A percentile compares a stretch with the other conserved stretches of the same genome.
These are phyloP conservation scores for Coniochaeta prunicola DNA, from an alignment of 2,329 filamentous ascomycete genomes.

Conservation along the genomic window DNA sequence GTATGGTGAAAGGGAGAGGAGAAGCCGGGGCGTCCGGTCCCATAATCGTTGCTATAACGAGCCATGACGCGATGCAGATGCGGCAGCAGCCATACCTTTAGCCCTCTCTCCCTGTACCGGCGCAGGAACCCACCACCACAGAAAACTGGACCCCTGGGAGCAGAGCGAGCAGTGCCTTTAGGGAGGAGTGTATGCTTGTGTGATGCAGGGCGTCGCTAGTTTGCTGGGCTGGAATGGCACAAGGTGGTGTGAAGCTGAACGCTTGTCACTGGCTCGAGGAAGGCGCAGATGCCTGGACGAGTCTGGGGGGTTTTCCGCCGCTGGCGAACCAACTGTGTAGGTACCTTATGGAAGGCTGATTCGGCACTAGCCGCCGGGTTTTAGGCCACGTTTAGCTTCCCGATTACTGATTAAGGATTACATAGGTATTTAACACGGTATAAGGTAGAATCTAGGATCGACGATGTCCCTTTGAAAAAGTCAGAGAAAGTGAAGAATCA, in stretches of 20 bases:
- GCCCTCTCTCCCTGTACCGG: background rate
- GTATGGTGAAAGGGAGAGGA: slow-evolving; percentile 9
- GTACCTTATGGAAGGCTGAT: background rate
- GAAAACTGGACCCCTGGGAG: background rate
- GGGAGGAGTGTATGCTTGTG: background rate
- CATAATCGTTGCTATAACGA: slow-evolving; percentile 26
- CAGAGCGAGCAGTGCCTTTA: background rate
- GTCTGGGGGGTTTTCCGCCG: background rate
- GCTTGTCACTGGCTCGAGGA: background rate
- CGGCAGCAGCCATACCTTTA: background rate
- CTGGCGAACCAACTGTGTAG: background rate
- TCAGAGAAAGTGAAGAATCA: too few species aligned
- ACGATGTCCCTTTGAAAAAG: too few species aligned
- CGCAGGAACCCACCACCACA: background rate
- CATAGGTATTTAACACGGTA: too few species aligned
- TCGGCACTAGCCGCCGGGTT: too few species aligned
- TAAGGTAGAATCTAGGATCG: too few species aligned
- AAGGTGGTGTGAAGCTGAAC: background rate
- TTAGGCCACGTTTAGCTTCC: too few species aligned
- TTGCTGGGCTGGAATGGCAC: background rate
- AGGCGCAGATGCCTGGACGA: background rate
- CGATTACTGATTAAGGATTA: too few species aligned
- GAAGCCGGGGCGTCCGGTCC: slow-evolving; percentile 10
- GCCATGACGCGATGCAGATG: slow-evolving; percentile 20
- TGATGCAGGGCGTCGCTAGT: background rate